Evolutionary conservation across 1,284 basidiomycete species (phyloP).

Genomic region (Pulveroboletus ridleyi): DNA sequence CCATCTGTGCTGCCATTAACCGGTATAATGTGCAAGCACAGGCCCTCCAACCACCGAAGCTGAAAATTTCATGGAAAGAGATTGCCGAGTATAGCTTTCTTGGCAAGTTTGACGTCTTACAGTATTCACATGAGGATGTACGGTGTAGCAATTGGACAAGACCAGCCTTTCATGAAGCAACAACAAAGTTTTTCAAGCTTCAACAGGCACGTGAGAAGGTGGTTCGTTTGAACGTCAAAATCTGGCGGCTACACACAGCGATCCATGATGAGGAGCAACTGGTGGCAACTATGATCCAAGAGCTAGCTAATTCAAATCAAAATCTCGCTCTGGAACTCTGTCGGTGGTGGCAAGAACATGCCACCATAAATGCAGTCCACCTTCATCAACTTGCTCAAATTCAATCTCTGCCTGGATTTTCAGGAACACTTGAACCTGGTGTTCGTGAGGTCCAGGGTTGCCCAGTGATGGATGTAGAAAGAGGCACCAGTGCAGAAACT

Average conservation of each 20-base stretch:
- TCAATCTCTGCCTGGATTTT: too few relatives aligned
- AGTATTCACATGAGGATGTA: not conserved
- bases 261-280: too few relatives aligned
- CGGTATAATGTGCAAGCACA: slow-evolving; percentile 9
- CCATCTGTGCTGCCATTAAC: too few relatives aligned
- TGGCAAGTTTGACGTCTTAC: slow-evolving; percentile 8
- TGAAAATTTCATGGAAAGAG: slow-evolving; percentile 14
- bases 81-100: too few relatives aligned
- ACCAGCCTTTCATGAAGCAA: too few relatives aligned
- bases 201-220: slow-evolving; percentile 2
- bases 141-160: too few relatives aligned
- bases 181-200: slow-evolving; percentile 12
- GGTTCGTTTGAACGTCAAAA: slow-evolving; percentile 1
- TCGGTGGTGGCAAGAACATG: not conserved
- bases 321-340: too few relatives aligned
- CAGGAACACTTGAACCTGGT: too few relatives aligned
- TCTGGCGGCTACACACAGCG: not conserved
- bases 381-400: too few relatives aligned
- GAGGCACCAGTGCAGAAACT: too few relatives aligned
- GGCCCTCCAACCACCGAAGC: not conserved
- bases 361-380: not conserved
- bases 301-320: not conserved
- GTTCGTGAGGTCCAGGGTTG: too few relatives aligned
- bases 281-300: not conserved
- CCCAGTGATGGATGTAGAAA: too few relatives aligned